A percentile compares a stretch with the other conserved stretches of the same genome.
These are phyloP conservation scores for Boletus reticulatus DNA, from an alignment of 768 basidiomycete genomes.

Conservation along the genomic window DNA sequence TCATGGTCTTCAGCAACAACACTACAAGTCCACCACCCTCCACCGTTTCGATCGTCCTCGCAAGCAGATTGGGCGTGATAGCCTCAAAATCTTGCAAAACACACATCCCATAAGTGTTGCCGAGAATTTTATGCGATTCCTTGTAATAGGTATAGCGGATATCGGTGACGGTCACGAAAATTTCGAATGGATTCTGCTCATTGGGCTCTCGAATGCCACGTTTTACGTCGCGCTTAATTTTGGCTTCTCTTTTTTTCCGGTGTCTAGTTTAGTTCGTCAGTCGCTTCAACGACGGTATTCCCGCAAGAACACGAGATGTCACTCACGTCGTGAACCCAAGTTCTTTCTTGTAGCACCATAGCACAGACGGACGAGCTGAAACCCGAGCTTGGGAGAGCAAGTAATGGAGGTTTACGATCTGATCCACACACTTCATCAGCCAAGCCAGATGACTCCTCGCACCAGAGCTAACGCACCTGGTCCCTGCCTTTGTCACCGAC, in stretches of 20 bases:
- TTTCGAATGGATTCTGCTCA: slow-evolving; percentile 96
- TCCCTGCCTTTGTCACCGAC: slow-evolving; percentile 93
- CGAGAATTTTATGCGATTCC: slow-evolving; percentile 94
- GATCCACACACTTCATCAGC: neutral
- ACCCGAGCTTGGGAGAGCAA: slow-evolving; percentile 88
- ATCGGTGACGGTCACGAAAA: slow-evolving; percentile 98
- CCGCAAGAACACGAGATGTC: neutral
- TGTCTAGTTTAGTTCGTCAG: slow-evolving; percentile 49
- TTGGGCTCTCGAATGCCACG: slow-evolving; percentile 91
- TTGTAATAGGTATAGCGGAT: slow-evolving; percentile 99
- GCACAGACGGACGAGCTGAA: slow-evolving; percentile 83
- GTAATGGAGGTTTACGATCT: slow-evolving; percentile 96
- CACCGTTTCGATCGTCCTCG: slow-evolving; percentile 96
- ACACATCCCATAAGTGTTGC: slow-evolving; percentile 97
- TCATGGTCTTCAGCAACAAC: slow-evolving; percentile 92
- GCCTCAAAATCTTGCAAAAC: slow-evolving; percentile 98
- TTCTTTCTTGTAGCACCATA: slow-evolving; percentile 99
- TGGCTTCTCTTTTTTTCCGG: slow-evolving; percentile 94
- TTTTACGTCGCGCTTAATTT: slow-evolving; percentile 95
- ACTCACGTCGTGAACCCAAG: slow-evolving; percentile 90
- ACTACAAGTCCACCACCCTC: slow-evolving; percentile 93
- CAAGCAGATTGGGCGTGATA: slow-evolving; percentile 94
- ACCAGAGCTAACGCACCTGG: slow-evolving; percentile 55
- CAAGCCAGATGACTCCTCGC: neutral
- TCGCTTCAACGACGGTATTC: neutral